These are phyloP conservation scores for Gynandropsis gynandra DNA, from an alignment of 345 rosid species.

Conservation along the genomic window DNA sequence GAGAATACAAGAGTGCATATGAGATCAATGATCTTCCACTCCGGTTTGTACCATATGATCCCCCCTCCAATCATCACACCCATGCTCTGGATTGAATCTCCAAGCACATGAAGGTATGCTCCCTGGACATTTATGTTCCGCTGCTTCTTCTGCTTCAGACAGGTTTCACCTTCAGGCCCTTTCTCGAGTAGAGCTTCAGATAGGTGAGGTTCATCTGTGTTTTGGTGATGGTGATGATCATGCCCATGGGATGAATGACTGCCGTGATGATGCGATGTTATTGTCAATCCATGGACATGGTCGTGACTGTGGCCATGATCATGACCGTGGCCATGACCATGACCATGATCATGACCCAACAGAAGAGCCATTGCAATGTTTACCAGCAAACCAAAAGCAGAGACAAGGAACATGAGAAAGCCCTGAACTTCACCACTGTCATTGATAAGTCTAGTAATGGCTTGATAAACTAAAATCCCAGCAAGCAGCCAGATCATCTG, in stretches of 20 bases:
- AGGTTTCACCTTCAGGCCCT: conserved; percentile 9
- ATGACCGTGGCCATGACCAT: conserved; percentile 32
- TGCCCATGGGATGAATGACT: conserved; percentile 18
- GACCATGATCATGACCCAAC: conserved; percentile 53
- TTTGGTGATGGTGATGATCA: neutral
- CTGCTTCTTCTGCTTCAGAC: conserved; percentile 33
- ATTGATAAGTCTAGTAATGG: conserved; percentile 46
- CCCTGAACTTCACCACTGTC: conserved; percentile 52
- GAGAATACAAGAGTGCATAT: conserved; percentile 65
- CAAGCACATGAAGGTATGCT: conserved; percentile 64
- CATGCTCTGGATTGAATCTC: conserved; percentile 67
- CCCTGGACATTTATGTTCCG: conserved; percentile 56
- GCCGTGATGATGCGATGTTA: conserved; percentile 16
- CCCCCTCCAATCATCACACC: conserved; percentile 77
- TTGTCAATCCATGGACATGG: conserved; percentile 22
- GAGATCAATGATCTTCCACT: conserved; percentile 62
- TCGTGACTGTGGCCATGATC: conserved; percentile 24
- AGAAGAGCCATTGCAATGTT: conserved; percentile 52
- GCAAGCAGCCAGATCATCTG: conserved; percentile 71
- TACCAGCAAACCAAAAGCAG: conserved; percentile 55
- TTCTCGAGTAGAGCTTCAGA: conserved; percentile 1
- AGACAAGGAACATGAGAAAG: conserved; percentile 49
- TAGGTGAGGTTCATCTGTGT: conserved; percentile 13
- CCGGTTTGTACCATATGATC: conserved; percentile 57
- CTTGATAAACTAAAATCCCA: conserved; percentile 62